phyloP scores from a whole-genome alignment of 306 rosid species.

The Castanea crenata region DNA sequence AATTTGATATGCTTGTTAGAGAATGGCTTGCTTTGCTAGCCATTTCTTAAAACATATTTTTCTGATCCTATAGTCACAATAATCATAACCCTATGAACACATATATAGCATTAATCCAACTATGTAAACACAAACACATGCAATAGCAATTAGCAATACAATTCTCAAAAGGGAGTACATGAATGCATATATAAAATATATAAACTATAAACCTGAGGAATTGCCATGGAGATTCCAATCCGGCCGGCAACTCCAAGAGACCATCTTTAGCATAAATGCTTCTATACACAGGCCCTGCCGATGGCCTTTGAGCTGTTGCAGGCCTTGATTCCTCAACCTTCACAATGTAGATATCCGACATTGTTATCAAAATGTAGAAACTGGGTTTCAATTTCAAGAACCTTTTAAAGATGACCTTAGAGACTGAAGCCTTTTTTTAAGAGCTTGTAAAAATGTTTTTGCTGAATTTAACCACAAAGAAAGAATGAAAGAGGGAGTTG shows the following conservation, averaged over 20 bases:
- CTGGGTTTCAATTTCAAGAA: slow-evolving; percentile 5
- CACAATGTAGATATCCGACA: slow-evolving; percentile 48
- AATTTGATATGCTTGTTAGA: no score
- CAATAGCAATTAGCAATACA: background rate
- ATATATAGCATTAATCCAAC: no score
- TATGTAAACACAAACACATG: no score
- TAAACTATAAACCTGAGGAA: slow-evolving; percentile 62
- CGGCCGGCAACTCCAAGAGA: slow-evolving; percentile 51
- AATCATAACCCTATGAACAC: no score
- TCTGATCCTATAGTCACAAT: no score
- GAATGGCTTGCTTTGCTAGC: no score
- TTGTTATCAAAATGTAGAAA: slow-evolving; percentile 25
- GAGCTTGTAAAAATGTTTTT: background rate
- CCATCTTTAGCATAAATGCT: slow-evolving; percentile 86
- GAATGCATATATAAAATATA: background rate
- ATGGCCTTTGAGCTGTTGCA: slow-evolving; percentile 41
- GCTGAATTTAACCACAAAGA: slow-evolving; percentile 9
- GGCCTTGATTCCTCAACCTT: slow-evolving; percentile 66
- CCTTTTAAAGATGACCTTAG: background rate
- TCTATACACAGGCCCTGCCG: slow-evolving; percentile 77
- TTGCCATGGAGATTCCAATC: slow-evolving; percentile 78
- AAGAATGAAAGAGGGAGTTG: slow-evolving; percentile 1
- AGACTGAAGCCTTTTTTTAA: background rate
- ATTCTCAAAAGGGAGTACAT: background rate
- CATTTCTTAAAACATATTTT: no score